A percentile compares a stretch with the other conserved stretches of the same genome.
Evolutionary conservation across 2,329 filamentous ascomycete genomes (phyloP).

Genomic region (Aureobasidium subglaciale): DNA sequence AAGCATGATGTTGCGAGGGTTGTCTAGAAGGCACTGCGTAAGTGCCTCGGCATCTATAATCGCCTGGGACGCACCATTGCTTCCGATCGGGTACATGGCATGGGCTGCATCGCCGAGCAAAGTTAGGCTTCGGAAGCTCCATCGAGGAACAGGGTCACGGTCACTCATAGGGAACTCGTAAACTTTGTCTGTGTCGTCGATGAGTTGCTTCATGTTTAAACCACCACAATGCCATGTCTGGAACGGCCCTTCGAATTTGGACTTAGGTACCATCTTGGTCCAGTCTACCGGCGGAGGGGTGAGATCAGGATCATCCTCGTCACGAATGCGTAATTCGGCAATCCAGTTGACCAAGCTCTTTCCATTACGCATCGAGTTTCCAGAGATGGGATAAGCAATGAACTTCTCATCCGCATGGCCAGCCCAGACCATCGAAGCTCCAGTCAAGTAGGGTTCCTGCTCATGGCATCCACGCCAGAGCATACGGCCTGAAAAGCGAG

Average conservation of each 20-base stretch:
- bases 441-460: conserved; percentile 35
- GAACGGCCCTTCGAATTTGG: conserved; percentile 35
- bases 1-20: conserved; percentile 23
- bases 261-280: conserved; percentile 37
- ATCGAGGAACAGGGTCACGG: conserved; percentile 35
- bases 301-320: conserved; percentile 36
- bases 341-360: conserved; percentile 43
- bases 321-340: conserved; percentile 37
- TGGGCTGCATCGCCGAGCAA: conserved; percentile 38
- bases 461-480: conserved; percentile 41
- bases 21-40: conserved; percentile 27
- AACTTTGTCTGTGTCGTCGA: conserved; percentile 36
- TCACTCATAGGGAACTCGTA: conserved; percentile 44
- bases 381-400: conserved; percentile 41
- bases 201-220: conserved; percentile 36
- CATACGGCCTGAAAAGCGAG: conserved; percentile 40
- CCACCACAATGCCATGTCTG: conserved; percentile 38
- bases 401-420: conserved; percentile 43
- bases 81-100: conserved; percentile 39
- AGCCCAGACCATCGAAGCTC: conserved; percentile 40
- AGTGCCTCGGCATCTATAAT: conserved; percentile 40
- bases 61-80: conserved; percentile 39
- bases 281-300: conserved; percentile 40
- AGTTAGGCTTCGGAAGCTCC: conserved; percentile 33
- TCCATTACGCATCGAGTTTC: conserved; percentile 29